Conservation (phyloP, 768 basidiomycete species). For the Russula foetens region DNA sequence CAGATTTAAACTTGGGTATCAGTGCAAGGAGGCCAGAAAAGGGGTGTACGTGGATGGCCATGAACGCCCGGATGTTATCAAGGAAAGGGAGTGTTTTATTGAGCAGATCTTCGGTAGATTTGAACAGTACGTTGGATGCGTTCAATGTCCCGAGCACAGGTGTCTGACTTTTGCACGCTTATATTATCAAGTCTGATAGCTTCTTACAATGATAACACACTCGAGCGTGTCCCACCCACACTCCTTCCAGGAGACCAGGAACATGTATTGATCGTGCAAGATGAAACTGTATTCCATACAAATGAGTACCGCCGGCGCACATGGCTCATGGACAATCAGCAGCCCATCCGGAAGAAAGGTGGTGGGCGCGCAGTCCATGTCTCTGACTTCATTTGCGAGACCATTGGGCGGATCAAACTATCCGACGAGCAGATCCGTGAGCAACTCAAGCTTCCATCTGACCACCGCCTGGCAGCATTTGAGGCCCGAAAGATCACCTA, state of each 20-base stretch:
- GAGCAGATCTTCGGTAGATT: not conserved
- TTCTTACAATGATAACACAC: not conserved
- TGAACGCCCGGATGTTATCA: not conserved
- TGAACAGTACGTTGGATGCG: not conserved
- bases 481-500: not conserved
- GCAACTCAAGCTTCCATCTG: not conserved
- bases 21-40: not conserved
- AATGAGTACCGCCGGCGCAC: not conserved
- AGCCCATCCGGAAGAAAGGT: not conserved
- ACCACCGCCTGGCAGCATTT: not conserved
- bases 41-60: not conserved
- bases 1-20: not conserved
- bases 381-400: not conserved
- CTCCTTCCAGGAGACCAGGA: not conserved
- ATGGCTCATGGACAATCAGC: not conserved
- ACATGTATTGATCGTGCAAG: not conserved
- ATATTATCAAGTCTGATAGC: not conserved
- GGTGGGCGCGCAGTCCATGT: not conserved
- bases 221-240: not conserved
- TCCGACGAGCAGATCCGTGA: not conserved
- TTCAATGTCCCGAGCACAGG: not conserved
- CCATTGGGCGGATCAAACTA: not conserved
- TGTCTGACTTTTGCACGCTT: too few species aligned
- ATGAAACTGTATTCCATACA: not conserved
- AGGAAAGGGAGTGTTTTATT: not conserved